Evolutionary conservation across 495 filamentous ascomycete species (phyloP).

Genomic region (Glutinoglossum americanum): DNA sequence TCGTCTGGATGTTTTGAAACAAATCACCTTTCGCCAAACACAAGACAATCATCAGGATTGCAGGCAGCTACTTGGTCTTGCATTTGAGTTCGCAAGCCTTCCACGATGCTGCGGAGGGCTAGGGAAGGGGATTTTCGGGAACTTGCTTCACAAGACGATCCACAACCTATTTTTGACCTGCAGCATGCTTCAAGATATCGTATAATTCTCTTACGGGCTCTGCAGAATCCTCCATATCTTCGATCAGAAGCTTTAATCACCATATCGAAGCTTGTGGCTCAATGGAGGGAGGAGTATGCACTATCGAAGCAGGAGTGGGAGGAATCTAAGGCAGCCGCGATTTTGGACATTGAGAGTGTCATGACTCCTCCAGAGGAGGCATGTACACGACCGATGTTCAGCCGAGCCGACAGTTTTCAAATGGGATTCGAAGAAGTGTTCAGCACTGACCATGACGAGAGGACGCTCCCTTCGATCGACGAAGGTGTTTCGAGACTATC

Average conservation of each 20-base stretch:
- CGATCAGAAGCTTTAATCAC: background rate
- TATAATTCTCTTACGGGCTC: background rate
- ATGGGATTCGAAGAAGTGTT: constrained; percentile 1
- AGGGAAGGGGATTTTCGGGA: background rate
- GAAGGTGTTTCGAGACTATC: background rate
- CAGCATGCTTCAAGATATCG: background rate
- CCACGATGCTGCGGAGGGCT: background rate
- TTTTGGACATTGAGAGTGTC: background rate
- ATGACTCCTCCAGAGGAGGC: background rate
- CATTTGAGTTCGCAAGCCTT: background rate
- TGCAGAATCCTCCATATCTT: background rate
- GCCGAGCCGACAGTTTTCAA: background rate
- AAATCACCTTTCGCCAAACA: background rate
- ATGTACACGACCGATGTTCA: background rate
- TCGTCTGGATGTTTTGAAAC: background rate
- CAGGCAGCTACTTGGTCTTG: background rate
- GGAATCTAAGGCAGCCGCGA: background rate
- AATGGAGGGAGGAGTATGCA: background rate
- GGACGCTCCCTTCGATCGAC: background rate
- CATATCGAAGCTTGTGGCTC: background rate
- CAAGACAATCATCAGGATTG: background rate
- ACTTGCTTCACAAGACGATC: background rate
- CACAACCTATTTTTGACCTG: background rate
- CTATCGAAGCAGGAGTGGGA: background rate
- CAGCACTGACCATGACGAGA: background rate